Evolutionary conservation across 257 asterid genomes (phyloP).

Genomic region (Jaltomata sinuosa): DNA sequence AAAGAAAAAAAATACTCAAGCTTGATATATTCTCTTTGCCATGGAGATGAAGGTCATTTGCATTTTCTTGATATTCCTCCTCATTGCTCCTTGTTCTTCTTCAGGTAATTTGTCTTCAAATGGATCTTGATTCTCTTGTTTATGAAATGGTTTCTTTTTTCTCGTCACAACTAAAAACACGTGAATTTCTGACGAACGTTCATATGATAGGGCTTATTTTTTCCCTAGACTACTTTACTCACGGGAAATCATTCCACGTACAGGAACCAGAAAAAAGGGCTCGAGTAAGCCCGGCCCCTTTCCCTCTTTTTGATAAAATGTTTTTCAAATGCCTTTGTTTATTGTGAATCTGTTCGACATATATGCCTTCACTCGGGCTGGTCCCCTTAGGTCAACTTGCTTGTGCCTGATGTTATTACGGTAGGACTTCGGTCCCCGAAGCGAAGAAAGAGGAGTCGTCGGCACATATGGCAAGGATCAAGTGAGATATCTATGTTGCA

Average conservation of each 20-base stretch:
- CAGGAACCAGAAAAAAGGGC: too few relatives aligned
- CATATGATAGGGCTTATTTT: not conserved
- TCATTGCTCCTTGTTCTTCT: conserved; percentile 14
- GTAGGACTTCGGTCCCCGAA: not conserved
- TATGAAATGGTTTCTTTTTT: not conserved
- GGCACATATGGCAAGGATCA: not conserved
- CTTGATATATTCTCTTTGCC: not conserved
- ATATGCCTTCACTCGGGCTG: not conserved
- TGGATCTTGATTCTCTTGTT: not conserved
- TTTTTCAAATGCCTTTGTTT: not conserved
- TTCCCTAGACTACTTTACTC: not conserved
- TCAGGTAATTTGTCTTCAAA: conserved; percentile 13
- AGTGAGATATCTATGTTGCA: not conserved
- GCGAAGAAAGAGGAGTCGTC: not conserved
- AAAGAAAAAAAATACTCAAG: not conserved
- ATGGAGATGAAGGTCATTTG: conserved; percentile 21
- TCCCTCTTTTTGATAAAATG: too few relatives aligned
- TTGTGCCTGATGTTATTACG: not conserved
- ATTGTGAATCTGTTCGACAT: not conserved
- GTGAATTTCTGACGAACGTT: not conserved
- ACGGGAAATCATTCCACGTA: not conserved
- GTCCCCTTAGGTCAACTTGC: not conserved
- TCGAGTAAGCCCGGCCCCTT: too few relatives aligned
- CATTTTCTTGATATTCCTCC: conserved; percentile 10
- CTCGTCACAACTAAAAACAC: not conserved